phyloP scores from a whole-genome alignment of 2,329 filamentous ascomycete species.

The Leptographium flavum region DNA sequence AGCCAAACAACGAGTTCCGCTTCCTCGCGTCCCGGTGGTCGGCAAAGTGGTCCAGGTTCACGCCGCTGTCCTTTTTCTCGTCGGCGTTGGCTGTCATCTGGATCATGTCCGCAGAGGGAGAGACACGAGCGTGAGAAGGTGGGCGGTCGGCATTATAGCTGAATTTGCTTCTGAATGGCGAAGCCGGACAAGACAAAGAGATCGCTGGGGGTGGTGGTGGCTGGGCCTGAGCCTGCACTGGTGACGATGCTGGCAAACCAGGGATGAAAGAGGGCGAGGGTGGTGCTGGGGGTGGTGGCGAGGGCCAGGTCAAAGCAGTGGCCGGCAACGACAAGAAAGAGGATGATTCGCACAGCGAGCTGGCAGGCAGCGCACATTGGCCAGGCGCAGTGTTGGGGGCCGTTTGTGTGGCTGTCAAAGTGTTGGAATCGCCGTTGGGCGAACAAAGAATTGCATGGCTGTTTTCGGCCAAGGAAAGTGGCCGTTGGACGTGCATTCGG shows the following conservation, averaged over 20 bases:
- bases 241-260: neutral
- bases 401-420: too few species aligned
- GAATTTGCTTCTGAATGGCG: neutral
- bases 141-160: neutral
- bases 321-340: neutral
- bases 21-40: neutral
- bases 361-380: neutral
- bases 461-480: slow-evolving; percentile 4
- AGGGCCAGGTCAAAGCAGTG: neutral
- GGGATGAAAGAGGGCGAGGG: neutral
- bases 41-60: slow-evolving; percentile 1
- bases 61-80: slow-evolving; percentile 9
- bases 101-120: too few species aligned
- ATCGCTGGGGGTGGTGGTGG: neutral
- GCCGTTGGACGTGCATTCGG: too few species aligned
- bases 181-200: neutral
- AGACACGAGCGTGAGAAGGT: neutral
- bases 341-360: neutral
- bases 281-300: neutral
- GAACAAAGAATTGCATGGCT: slow-evolving; percentile 11
- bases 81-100: neutral
- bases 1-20: neutral
- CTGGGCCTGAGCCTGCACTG: too few species aligned
- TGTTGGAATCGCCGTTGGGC: neutral
- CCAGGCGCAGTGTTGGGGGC: neutral